These are phyloP conservation scores for Suhomyces bokatorum DNA, from an alignment of 1,139 yeast species.

Conservation along the genomic window DNA sequence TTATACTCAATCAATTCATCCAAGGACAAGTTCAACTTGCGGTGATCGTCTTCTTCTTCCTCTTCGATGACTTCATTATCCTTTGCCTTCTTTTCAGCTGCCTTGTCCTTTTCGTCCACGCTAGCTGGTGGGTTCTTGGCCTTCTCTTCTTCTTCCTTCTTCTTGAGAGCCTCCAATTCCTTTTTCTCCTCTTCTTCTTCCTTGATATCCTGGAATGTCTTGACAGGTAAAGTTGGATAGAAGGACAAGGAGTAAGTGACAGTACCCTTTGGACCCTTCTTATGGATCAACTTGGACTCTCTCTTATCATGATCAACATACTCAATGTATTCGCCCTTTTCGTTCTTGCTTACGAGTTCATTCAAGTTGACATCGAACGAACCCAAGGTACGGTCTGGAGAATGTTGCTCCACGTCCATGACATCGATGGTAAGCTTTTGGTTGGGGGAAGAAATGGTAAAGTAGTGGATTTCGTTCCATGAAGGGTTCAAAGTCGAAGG, in stretches of 20 bases:
- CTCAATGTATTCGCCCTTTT: constrained; percentile 64
- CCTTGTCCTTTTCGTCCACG: constrained; percentile 26
- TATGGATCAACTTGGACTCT: constrained; percentile 62
- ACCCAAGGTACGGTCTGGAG: constrained; percentile 86
- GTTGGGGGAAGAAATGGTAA: constrained; percentile 76
- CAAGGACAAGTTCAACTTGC: constrained; percentile 58
- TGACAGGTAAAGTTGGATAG: constrained; percentile 77
- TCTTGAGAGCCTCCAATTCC: constrained; percentile 27
- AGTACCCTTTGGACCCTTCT: constrained; percentile 79
- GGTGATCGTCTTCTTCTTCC: constrained; percentile 27
- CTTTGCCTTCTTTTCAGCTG: constrained; percentile 21
- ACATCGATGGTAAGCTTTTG: constrained; percentile 84
- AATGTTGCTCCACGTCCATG: constrained; percentile 81
- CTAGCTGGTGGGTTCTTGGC: constrained; percentile 8
- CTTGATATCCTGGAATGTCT: constrained; percentile 69
- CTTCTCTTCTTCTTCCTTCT: constrained; percentile 24
- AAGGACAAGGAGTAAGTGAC: constrained; percentile 74
- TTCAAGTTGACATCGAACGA: constrained; percentile 67
- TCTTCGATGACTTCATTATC: constrained; percentile 33
- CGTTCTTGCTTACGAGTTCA: constrained; percentile 68
- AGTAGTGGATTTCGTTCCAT: constrained; percentile 82
- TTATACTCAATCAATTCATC: constrained; percentile 62
- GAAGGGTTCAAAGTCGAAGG: constrained; percentile 74
- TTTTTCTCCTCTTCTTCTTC: constrained; percentile 49
- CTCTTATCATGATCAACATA: constrained; percentile 57